Evolutionary conservation across 306 rosid species (phyloP).

Genomic region (Rosa persica): DNA sequence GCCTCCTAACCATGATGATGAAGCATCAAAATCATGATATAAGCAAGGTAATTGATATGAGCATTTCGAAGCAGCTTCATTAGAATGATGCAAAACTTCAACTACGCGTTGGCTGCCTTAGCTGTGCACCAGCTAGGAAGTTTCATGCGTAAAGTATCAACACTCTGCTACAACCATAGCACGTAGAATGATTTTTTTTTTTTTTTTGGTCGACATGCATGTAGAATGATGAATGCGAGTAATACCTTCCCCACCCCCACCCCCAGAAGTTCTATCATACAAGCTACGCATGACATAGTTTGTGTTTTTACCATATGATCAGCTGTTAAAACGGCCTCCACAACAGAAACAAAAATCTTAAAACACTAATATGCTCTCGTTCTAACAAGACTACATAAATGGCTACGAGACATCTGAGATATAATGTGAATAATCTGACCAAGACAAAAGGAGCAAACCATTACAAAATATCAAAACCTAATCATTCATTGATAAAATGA

Average conservation of each 20-base stretch:
- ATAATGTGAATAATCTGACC: neutral
- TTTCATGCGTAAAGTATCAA: neutral
- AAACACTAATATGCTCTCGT: neutral
- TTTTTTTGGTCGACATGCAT: no score
- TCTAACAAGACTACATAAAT: neutral
- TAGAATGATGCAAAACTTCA: neutral
- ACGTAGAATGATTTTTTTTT: neutral
- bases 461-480: slow-evolving; percentile 36
- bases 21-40: neutral
- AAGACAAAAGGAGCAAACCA: neutral
- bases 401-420: neutral
- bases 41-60: neutral
- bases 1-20: neutral
- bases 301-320: neutral
- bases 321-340: neutral
- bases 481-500: slow-evolving; percentile 39
- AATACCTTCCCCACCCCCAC: neutral
- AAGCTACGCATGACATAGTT: no score
- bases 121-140: neutral
- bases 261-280: neutral
- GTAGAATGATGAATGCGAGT: neutral
- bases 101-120: neutral
- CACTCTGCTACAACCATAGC: neutral
- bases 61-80: neutral
- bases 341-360: neutral